Base-by-base conservation (phyloP, 2,329 filamentous ascomycete species). In the Claviceps sp. region DNA sequence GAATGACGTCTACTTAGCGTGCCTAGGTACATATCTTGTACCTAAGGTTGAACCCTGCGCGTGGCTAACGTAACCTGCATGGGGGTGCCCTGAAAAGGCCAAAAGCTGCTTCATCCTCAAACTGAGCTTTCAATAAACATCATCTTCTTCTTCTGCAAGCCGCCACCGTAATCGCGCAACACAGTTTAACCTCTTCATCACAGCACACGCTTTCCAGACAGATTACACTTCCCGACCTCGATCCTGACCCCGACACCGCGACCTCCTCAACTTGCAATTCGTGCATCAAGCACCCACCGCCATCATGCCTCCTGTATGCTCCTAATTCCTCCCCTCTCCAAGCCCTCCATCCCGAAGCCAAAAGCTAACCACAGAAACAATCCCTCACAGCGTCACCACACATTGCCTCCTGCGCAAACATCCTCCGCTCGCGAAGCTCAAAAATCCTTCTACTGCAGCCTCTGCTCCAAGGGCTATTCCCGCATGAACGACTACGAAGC, bases 401-500 rank as follows among this genome's bases (percentile, higher is more conserved):
- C 77, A 5, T 72, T 81, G 1, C 78, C 78, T 1, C 72, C 76
- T 4, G 76, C 78, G 52, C 76, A 79, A 60, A 81, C 78, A 22
- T 71, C 74, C 26, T 77, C 78, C 2, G 88, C 87, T 8, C 83
- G 86, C 56, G 85, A 87, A 61, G 86, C 87, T 16, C 75, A 87
- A 48, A 85, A 83, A 62, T 82, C 86, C 37, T 93, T 94, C 70
- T 89, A 86, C 71, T 94, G 84, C 72, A 79, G 83, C 42, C 79
- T 97, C 51, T 97, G 93, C 73, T 82, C 85, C 57, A 97, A 97
- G 71, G 91, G 90, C 61, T 98, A 97, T 70, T 82, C 84, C 1
- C 88, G 93, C 52, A 91, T 95, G 77, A 91, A 94, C 64, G 91
- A 97, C 66, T 96, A 94, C 67, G 91, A 97, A 68, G 85, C 90